Conservation (phyloP, 2,329 filamentous ascomycete genomes). For the Fusarium denticulatum region DNA sequence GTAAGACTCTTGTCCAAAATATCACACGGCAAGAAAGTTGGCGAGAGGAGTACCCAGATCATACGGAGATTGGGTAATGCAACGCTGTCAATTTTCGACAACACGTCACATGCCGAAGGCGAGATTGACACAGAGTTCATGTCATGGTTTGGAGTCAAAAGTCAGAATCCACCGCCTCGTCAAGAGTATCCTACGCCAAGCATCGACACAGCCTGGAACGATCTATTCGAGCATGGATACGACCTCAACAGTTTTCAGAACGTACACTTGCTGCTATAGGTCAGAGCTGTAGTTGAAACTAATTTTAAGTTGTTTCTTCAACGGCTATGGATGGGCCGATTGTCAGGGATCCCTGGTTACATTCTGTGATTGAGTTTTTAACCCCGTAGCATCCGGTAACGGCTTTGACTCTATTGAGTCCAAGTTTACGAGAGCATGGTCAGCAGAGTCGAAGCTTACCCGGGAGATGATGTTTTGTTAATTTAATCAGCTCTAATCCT, state of each 20-base stretch:
- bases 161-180: slow-evolving; percentile 30
- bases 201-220: slow-evolving; percentile 40
- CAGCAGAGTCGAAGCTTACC: not conserved
- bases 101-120: slow-evolving; percentile 15
- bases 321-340: not conserved
- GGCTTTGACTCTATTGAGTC: no score
- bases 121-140: slow-evolving; percentile 40
- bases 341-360: not conserved
- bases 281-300: not conserved
- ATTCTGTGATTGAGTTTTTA: not conserved
- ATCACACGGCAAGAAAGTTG: slow-evolving; percentile 33
- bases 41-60: slow-evolving; percentile 32
- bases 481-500: not conserved
- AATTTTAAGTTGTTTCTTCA: not conserved
- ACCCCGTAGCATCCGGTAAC: not conserved
- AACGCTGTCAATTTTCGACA: slow-evolving; percentile 34
- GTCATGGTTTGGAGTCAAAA: slow-evolving; percentile 40
- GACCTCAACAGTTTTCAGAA: slow-evolving; percentile 33
- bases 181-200: slow-evolving; percentile 37
- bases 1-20: slow-evolving; percentile 32
- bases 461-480: not conserved
- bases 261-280: slow-evolving; percentile 25
- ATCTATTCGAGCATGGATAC: slow-evolving; percentile 39
- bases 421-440: not conserved
- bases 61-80: slow-evolving; percentile 34